Base-by-base conservation (phyloP, 306 rosid species). In the Cercis canadensis region DNA sequence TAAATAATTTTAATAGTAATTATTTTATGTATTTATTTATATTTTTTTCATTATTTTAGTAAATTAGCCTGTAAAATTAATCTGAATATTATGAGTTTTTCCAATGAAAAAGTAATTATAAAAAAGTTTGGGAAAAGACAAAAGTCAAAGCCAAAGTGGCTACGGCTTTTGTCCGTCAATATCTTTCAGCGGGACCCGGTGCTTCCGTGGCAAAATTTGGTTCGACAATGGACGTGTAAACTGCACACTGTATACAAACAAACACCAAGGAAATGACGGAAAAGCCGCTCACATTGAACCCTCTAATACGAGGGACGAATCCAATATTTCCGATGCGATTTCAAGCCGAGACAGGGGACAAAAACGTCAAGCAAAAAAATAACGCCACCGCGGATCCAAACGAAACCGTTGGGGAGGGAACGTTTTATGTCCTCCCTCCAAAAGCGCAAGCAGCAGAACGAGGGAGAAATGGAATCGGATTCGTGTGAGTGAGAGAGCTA, bases 161-260 rank as follows among this genome's bases (percentile, higher is more conserved):
- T 24, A 3, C 29, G 3, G 29, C 29, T 24, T 24, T 24, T 24
- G n/a, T 3, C 29, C 29, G 29, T 24, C 29, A 24, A 44, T 9
- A 7, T n/a, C 5, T 14, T 39, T 0, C 0, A 3, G 70, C 18
- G 63, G 82, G 63, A 7, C 65, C 62, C 3, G 2, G 0, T 11
- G 78, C 58, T 24, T 16, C 65, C 59, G 88, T 89, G 96, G 81
- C 88, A 44, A 58, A 24, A 68, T 54, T 40, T 81, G 69, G 78
- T 80, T 57, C 75, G 92, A 5, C 9, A 32, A 6, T 15, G 43
- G 78, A 83, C 90, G 88, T 87, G 88, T 83, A 65, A n/a, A 44
- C 55, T 2, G 9, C 18, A 47, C 0, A 16, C 1, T 0, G 64
- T 1, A 33, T n/a, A n/a, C n/a, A n/a, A n/a, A n/a, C 18, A n/a